phyloP scores from a whole-genome alignment of 2,329 filamentous ascomycete species.

The Fusarium siculi region DNA sequence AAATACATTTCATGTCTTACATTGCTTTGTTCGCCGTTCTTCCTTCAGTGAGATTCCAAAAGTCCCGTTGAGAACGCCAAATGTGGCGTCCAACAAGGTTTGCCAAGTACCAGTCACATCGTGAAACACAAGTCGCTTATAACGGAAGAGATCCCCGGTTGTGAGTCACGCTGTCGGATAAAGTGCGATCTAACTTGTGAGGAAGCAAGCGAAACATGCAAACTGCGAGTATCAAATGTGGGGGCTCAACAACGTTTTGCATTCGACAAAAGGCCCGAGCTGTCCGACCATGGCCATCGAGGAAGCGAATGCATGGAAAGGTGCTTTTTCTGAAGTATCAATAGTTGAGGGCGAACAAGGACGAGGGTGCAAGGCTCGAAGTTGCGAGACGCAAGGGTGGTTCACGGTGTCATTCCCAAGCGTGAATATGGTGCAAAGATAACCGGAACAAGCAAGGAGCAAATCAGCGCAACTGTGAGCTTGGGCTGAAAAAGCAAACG shows the following conservation, averaged over 20 bases:
- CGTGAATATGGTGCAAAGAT: conserved; percentile 43
- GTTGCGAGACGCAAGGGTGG: conserved; percentile 31
- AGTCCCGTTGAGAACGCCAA: conserved; percentile 4
- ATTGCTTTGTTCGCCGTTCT: background rate
- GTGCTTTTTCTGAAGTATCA: conserved; percentile 8
- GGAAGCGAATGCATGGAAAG: background rate
- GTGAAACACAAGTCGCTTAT: conserved; percentile 38
- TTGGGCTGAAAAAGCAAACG: conserved; percentile 22
- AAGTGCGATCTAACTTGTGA: conserved; percentile 12
- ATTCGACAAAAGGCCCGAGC: conserved; percentile 13
- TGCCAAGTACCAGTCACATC: conserved; percentile 22
- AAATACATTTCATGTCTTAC: conserved; percentile 3
- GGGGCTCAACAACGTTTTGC: conserved; percentile 7
- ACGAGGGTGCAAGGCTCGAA: conserved; percentile 15
- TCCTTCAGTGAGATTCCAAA: background rate
- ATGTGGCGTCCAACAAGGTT: conserved; percentile 9
- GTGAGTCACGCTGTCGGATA: conserved; percentile 37
- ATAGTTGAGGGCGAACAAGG: conserved; percentile 17
- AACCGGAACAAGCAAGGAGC: conserved; percentile 8
- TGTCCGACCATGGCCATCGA: background rate
- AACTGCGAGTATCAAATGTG: conserved; percentile 24
- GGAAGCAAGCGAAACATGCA: conserved; percentile 27
- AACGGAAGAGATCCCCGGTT: conserved; percentile 31
- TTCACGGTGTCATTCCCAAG: conserved; percentile 39
- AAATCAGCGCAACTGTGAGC: background rate